Base-by-base conservation (phyloP, 257 asterid genomes). In the Solanum pinnatisectum region DNA sequence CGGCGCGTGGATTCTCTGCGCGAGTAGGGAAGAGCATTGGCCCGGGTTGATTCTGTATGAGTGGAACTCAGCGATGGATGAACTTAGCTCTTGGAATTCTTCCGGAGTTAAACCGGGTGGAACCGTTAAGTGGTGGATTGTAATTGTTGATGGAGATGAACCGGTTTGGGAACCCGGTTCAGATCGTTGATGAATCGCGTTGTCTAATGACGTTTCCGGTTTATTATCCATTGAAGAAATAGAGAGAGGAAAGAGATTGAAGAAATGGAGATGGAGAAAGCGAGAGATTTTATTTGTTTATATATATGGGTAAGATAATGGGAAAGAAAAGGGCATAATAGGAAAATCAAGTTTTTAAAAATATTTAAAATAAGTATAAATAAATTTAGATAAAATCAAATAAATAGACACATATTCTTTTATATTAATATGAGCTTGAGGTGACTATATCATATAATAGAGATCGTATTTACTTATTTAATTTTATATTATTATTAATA, bases 11-110 rank as follows among this genome's bases (percentile, higher is more conserved):
- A 96, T 88, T 39, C 92, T 92, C 39, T 95, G 98, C 22, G 93
- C 94, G 40, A 95, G 96, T 25, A 96, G 92, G 89, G 98, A 95
- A 2, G 98, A 93, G 91, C 98, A 94, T 76, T 95, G 98, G 39
- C 67, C 67, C 4, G 93, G 84, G 92, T 91, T 91, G 93, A 94
- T 90, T 14, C 72, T 90, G 95, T 96, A 95, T 85, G 90, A 92
- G 93, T 95, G 99, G 94, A 93, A 93, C 88, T 93, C 93, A 42
- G 83, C 39, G 59, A 92, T 87, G 8, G 88, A 89, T 10, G 93
- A 92, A 11, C 87, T 92, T n/a, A 96, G 94, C 46, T 94, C 90
- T 59, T 96, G 90, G 93, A 93, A 94, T 89, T 94, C 99, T n/a
- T 93, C 90, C 20, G 44, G 90, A 4, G 93, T 92, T 81, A 95